Conservation (phyloP, 352 stramenopile genomes). For the Pythium utonaiense region DNA sequence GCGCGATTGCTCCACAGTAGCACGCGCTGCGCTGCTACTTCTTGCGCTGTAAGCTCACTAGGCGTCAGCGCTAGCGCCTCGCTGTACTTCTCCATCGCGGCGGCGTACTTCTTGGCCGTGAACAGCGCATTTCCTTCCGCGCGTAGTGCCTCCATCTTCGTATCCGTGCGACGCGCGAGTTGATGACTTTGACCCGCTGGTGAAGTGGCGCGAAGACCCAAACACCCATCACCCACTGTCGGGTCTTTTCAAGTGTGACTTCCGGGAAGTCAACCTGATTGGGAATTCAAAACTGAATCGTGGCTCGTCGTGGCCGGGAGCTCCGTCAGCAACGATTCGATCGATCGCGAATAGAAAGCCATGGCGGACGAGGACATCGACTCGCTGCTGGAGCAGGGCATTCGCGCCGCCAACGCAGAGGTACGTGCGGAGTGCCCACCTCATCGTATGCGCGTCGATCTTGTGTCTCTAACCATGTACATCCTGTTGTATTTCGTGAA, state of each 20-base stretch:
- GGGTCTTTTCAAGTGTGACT: constrained; percentile 2
- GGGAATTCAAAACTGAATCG: constrained; percentile 10
- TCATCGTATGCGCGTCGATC: background rate
- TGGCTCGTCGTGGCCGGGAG: background rate
- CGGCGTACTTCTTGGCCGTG: constrained; percentile 58
- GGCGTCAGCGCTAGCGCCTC: constrained; percentile 33
- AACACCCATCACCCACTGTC: background rate
- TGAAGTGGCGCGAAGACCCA: background rate
- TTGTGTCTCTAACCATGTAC: constrained; percentile 6
- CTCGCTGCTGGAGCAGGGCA: constrained; percentile 72
- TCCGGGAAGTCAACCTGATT: constrained; percentile 7
- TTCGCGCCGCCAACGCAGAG: constrained; percentile 44
- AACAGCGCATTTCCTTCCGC: constrained; percentile 74
- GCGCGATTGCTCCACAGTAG: constrained; percentile 79
- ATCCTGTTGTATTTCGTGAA: constrained; percentile 3
- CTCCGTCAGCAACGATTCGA: constrained; percentile 1
- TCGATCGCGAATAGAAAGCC: background rate
- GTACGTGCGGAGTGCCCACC: constrained; percentile 18
- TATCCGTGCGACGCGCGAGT: background rate
- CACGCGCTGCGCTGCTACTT: constrained; percentile 43
- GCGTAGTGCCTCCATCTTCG: constrained; percentile 56
- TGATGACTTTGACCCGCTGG: constrained; percentile 2
- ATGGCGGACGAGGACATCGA: constrained; percentile 77
- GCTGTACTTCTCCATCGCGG: constrained; percentile 65
- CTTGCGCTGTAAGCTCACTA: constrained; percentile 8